Evolutionary conservation across 805 yeast species (phyloP), one percentile per base, ranked within the genome.

Genomic region (Ascoidea tarda): DNA sequence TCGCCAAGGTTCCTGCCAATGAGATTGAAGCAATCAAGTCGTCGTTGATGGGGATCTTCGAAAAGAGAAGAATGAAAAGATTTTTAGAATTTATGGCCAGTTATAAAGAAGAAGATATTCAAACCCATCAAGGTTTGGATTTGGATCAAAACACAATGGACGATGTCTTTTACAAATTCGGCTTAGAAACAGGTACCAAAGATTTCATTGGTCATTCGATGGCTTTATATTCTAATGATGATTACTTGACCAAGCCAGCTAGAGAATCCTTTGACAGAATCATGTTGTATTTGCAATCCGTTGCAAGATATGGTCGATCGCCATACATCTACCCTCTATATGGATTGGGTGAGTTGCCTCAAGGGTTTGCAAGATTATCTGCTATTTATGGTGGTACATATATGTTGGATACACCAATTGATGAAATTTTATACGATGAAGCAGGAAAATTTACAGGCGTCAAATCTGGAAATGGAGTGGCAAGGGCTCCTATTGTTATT

Each of bases 311-410:
- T 68, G 98, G 99, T 54, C 90, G 90, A 69, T 87, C 96, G 6
- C 99, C 99, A 10, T 93, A 93, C 66, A 77, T 93, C 56, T 93
- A 93, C 66, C 99, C 99, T 49, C 73, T 91, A 62, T 93, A 93
- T 64, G 99, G 99, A 6, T 76, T 93, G 54, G 99, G 99, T 51
- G 99, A 93, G 69, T 75, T 93, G 55, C 99, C 99, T n/a, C 99
- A 93, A 71, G 99, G 97, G 6, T 93, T 93, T 72, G 97, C 98
- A 8, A 79, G 99, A 66, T 78, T 93, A 56, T 83, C 95, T 51
- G 99, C 99, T 32, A 91, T 93, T 59, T 89, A 93, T 64, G 99
- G 99, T 58, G 99, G 99, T 63, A 91, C 98, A 16, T 93, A 89
- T 66, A 93, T 93, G 99, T 78, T 93, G 64, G 96, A 89, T 66